These are phyloP conservation scores for Blastocystis sp. DNA, from an alignment of 352 stramenopile genomes.

Conservation along the genomic window DNA sequence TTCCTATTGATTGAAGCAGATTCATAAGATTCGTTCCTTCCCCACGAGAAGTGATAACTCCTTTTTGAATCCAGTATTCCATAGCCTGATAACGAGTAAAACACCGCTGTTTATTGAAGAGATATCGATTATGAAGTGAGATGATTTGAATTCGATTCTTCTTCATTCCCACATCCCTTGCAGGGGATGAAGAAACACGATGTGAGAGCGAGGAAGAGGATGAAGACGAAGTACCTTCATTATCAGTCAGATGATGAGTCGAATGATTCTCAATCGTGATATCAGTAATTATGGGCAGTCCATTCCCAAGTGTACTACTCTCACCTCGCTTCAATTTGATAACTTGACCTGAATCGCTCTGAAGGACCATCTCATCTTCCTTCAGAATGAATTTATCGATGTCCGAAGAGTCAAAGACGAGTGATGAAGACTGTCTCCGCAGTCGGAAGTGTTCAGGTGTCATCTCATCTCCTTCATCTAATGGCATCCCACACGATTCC, in stretches of 20 bases:
- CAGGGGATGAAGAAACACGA: not conserved
- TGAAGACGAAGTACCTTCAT: not conserved
- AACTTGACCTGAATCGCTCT: not conserved
- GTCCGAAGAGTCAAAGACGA: conserved; percentile 5
- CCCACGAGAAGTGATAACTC: conserved; percentile 5
- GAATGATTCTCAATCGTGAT: not conserved
- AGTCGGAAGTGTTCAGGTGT: not conserved
- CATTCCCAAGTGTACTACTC: too few species aligned
- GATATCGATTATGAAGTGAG: not conserved
- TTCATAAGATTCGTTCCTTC: conserved; percentile 32
- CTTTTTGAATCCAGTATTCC: conserved; percentile 42
- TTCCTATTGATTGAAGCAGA: not conserved
- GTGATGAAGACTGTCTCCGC: conserved; percentile 4
- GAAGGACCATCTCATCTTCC: conserved; percentile 14
- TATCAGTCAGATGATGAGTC: not conserved
- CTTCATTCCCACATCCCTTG: not conserved
- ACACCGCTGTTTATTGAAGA: conserved; percentile 1
- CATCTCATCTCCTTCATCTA: not conserved
- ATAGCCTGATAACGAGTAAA: conserved; percentile 49
- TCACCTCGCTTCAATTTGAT: not conserved
- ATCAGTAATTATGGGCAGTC: too few species aligned
- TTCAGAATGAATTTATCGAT: conserved; percentile 44
- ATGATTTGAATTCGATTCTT: conserved; percentile 49
- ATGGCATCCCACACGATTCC: not conserved
- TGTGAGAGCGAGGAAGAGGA: not conserved